Conservation (phyloP, 768 basidiomycete genomes). For the Dioszegia aurantiaca region DNA sequence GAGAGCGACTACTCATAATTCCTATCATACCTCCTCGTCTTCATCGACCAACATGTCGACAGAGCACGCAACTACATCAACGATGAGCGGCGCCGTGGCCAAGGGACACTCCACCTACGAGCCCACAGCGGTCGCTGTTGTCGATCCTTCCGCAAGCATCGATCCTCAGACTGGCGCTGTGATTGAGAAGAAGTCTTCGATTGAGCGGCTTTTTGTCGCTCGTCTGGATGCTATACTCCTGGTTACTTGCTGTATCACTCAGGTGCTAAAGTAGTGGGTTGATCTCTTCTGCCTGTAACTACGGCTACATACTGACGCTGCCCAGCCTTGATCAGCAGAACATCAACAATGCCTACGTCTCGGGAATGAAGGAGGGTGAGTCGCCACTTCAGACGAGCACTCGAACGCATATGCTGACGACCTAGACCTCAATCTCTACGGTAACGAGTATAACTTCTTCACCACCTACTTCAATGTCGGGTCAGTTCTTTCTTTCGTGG, state of each 20-base stretch:
- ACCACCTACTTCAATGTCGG: constrained; percentile 34
- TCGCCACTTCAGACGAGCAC: background rate
- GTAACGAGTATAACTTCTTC: constrained; percentile 48
- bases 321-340: constrained; percentile 12
- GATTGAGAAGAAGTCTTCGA: constrained; percentile 27
- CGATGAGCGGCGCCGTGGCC: constrained; percentile 12
- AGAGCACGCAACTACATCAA: too few relatives aligned
- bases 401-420: background rate
- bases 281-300: background rate
- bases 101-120: constrained; percentile 7
- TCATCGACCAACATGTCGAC: too few relatives aligned
- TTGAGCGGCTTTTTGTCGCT: constrained; percentile 29
- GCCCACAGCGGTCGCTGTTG: constrained; percentile 13
- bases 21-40: too few relatives aligned
- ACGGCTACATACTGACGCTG: background rate
- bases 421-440: constrained; percentile 31
- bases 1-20: too few relatives aligned
- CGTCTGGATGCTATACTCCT: constrained; percentile 35
- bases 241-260: constrained; percentile 28
- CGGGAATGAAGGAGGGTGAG: constrained; percentile 45
- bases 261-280: constrained; percentile 38
- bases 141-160: constrained; percentile 22
- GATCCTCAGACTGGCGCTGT: constrained; percentile 32
- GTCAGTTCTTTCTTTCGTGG: constrained; percentile 15
- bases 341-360: constrained; percentile 33